Evolutionary conservation across 192 early-diverging fungal genomes (phyloP).

Genomic region (Mortierella hygrophila): DNA sequence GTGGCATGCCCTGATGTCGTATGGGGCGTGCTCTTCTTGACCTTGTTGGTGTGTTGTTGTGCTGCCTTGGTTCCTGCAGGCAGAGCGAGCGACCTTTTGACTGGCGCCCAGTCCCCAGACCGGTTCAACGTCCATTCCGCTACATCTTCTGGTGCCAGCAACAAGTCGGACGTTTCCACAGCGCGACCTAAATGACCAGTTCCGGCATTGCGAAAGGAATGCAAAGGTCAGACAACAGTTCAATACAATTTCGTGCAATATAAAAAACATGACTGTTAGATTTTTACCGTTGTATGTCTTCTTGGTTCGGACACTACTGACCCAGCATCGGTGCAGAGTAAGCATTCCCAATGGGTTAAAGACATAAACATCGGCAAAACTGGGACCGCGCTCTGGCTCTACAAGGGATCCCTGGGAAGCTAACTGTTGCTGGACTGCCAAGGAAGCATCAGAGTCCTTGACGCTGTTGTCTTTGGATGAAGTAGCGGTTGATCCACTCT

Average conservation of each 20-base stretch:
- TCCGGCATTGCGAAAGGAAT: neutral
- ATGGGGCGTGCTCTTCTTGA: conserved; percentile 15
- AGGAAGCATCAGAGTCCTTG: conserved; percentile 49
- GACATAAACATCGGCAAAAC: conserved; percentile 63
- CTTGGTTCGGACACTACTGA: conserved; percentile 57
- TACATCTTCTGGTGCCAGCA: conserved; percentile 66
- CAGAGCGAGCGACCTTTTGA: conserved; percentile 46
- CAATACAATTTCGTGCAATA: no score
- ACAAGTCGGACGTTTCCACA: conserved; percentile 63
- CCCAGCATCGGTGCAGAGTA: conserved; percentile 68
- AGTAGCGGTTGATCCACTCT: neutral
- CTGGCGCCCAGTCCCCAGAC: conserved; percentile 60
- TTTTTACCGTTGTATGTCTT: conserved; percentile 58
- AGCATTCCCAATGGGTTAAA: conserved; percentile 69
- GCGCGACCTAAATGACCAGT: conserved; percentile 36
- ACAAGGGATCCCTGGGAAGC: conserved; percentile 48
- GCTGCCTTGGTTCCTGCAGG: conserved; percentile 6
- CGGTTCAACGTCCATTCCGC: conserved; percentile 69
- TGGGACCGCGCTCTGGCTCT: conserved; percentile 56
- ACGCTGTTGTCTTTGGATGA: neutral
- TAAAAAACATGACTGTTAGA: neutral
- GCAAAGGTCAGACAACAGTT: neutral
- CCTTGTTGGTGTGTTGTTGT: conserved; percentile 6
- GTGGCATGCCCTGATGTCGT: conserved; percentile 13
- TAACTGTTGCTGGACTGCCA: conserved; percentile 56